Evolutionary conservation across 495 filamentous ascomycete genomes (phyloP), one percentile per base, ranked within the genome.

Genomic region (Penicillium cataractarum): DNA sequence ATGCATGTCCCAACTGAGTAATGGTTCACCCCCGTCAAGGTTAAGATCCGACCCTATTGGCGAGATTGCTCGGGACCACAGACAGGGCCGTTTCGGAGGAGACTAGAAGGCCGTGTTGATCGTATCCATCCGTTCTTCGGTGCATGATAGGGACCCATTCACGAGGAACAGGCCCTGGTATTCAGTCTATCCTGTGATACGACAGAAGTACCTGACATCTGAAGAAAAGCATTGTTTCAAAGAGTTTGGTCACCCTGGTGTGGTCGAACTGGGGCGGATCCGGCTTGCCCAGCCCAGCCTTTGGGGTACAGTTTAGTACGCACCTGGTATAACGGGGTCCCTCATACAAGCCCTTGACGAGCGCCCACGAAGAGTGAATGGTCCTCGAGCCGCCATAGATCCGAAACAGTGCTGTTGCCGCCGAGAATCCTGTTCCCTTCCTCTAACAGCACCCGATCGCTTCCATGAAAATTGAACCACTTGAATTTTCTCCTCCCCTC

Each of bases 271-370:
- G 60, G n/a, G 71, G 57, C 65, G 62, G 65, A 61, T 62, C 66
- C 64, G 58, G 31, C 29, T 46, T 35, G 68, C 60, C 63, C 67
- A 57, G 46, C 6, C 22, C 13, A 50, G 26, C 69, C 9, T 71
- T 46, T 21, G 42, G 40, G 42, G 70, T 70, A 69, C 71, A 60
- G 65, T 65, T 74, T 70, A 69, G 76, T 71, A 70, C 71, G 66
- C 57, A 66, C 54, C 57, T 64, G 62, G 65, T 68, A 72, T 67
- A 49, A 68, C 62, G 58, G 63, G 63, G 62, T 64, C 71, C 72
- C 66, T 63, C 65, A 65, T 58, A 65, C 61, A 68, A 35, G 56
- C 55, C 48, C 49, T 70, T 67, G 60, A 74, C 72, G 70, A 68
- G 64, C 67, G 63, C 70, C 64, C 60, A 65, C 56, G 59, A 65